These are phyloP conservation scores for Monosporozyma solicola DNA, from an alignment of 805 yeast genomes.

Conservation along the genomic window DNA sequence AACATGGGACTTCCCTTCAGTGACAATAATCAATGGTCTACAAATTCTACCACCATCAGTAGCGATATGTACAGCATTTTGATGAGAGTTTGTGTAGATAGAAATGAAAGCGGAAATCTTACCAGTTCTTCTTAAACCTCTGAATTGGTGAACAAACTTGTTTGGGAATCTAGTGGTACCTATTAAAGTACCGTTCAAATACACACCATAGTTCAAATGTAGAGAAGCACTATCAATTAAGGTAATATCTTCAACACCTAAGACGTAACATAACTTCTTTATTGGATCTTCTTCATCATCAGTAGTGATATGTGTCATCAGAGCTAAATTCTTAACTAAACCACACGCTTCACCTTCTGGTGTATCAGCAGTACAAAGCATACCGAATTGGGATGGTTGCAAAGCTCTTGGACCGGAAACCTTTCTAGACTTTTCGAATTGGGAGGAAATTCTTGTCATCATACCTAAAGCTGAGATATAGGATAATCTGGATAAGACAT, in stretches of 20 bases:
- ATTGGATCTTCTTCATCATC: constrained; percentile 95
- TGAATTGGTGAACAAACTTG: constrained; percentile 70
- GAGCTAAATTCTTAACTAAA: constrained; percentile 88
- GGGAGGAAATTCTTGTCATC: constrained; percentile 99
- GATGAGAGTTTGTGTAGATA: constrained; percentile 82
- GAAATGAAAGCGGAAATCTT: constrained; percentile 85
- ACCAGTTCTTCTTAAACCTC: constrained; percentile 75
- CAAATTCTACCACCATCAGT: constrained; percentile 99
- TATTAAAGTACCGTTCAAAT: constrained; percentile 86
- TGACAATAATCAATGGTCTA: constrained; percentile 88
- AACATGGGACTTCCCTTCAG: constrained; percentile 61
- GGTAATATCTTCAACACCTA: constrained; percentile 85
- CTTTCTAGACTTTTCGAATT: constrained; percentile 94
- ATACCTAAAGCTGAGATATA: constrained; percentile 94
- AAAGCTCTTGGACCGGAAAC: constrained; percentile 98
- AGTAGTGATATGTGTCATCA: constrained; percentile 98
- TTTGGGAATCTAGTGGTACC: constrained; percentile 85
- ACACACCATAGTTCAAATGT: constrained; percentile 76
- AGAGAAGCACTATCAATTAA: constrained; percentile 75
- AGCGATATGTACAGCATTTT: constrained; percentile 90
- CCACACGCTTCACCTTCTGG: constrained; percentile 99
- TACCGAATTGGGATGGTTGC: constrained; percentile 98
- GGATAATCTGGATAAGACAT: constrained; percentile 82
- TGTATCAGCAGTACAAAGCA: constrained; percentile 97
- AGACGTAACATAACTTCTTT: constrained; percentile 57